phyloP scores from a whole-genome alignment of 495 filamentous ascomycete species.

The Staphylotrichum tortipilum region DNA sequence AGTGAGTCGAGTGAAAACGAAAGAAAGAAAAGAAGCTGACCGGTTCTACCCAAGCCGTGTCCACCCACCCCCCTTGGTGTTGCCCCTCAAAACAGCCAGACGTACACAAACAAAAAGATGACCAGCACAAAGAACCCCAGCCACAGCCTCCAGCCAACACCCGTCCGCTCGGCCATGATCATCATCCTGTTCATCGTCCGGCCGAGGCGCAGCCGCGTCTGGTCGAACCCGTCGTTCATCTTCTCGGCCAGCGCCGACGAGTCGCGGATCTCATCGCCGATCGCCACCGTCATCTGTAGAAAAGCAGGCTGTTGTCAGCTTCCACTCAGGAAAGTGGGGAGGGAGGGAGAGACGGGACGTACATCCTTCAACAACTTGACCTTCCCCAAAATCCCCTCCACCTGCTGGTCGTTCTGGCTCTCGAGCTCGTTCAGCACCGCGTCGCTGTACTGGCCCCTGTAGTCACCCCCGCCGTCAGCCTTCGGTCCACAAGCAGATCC shows the following conservation, averaged over 20 bases:
- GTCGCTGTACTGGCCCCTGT: slow-evolving; percentile 80
- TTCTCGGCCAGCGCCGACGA: slow-evolving; percentile 74
- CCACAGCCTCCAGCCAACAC: slow-evolving; percentile 93
- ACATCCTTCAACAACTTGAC: slow-evolving; percentile 90
- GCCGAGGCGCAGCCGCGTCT: slow-evolving; percentile 64
- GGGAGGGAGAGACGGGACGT: slow-evolving; percentile 26
- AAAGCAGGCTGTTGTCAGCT: background rate
- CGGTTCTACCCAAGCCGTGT: background rate
- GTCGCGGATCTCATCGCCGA: slow-evolving; percentile 88
- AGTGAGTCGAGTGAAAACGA: no score
- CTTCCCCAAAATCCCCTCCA: slow-evolving; percentile 84
- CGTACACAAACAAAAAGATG: slow-evolving; percentile 73
- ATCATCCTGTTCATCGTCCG: slow-evolving; percentile 98
- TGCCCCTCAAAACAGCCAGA: slow-evolving; percentile 67
- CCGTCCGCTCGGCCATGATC: slow-evolving; percentile 86
- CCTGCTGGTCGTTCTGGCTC: slow-evolving; percentile 85
- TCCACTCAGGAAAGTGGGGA: background rate
- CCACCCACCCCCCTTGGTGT: background rate
- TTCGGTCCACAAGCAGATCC: no score
- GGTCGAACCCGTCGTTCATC: slow-evolving; percentile 88
- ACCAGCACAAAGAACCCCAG: slow-evolving; percentile 75
- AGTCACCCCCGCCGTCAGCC: background rate
- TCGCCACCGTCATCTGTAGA: slow-evolving; percentile 73
- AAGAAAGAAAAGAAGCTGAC: no score
- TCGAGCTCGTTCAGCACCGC: slow-evolving; percentile 89